Percentiles rank a stretch among this genome's conserved stretches.
Conservation (phyloP, 2,329 filamentous ascomycete species). For the Rutstroemia sp. region DNA sequence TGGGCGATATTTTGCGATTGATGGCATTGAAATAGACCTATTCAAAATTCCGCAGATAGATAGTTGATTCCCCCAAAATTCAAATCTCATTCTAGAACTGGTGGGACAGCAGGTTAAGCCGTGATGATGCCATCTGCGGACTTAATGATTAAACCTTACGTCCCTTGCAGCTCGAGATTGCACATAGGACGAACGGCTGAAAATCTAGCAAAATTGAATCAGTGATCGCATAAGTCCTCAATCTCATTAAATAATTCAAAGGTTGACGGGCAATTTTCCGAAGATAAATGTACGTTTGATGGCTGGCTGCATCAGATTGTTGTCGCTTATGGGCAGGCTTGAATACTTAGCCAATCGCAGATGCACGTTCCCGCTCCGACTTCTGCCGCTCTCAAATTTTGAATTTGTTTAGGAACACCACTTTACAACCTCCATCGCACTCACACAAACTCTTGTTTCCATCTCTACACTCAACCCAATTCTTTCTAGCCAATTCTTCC, state of each 20-base stretch:
- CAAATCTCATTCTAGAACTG: too few species aligned
- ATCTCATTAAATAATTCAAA: too few species aligned
- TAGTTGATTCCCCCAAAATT: constrained; percentile 2
- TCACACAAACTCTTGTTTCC: constrained; percentile 2
- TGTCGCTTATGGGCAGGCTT: constrained; percentile 6
- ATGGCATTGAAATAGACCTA: constrained; percentile 11
- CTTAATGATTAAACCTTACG: too few species aligned
- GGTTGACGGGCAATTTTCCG: too few species aligned
- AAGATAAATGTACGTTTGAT: too few species aligned
- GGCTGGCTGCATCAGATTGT: background rate
- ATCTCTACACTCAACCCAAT: constrained; percentile 34
- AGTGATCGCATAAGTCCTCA: too few species aligned
- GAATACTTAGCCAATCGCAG: constrained; percentile 13
- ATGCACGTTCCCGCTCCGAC: constrained; percentile 10
- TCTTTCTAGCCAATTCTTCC: constrained; percentile 16
- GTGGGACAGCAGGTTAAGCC: too few species aligned
- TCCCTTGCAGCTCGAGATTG: too few species aligned
- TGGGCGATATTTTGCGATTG: background rate
- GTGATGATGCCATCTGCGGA: too few species aligned
- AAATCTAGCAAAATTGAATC: too few species aligned
- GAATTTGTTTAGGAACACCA: constrained; percentile 9
- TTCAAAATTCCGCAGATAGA: constrained; percentile 4
- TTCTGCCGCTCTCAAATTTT: constrained; percentile 9
- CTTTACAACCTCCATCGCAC: constrained; percentile 7
- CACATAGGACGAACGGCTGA: too few species aligned